Percentiles rank a stretch among this genome's conserved stretches.
These are phyloP conservation scores for Kluyveromyces marxianus DNA, from an alignment of 1,139 yeast species.

Conservation along the genomic window DNA sequence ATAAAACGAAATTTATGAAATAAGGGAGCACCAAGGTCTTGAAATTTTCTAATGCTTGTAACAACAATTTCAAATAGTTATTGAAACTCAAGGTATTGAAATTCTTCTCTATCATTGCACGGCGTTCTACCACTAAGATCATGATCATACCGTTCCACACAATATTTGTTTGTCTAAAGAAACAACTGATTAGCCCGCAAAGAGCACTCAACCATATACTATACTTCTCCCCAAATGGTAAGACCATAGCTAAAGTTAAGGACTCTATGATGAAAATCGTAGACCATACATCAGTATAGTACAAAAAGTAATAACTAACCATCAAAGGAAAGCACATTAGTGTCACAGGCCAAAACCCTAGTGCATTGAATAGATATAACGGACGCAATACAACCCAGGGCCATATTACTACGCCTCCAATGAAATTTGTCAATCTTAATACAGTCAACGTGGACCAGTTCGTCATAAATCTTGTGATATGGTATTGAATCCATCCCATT, in stretches of 20 bases:
- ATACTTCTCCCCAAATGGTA: constrained; percentile 29
- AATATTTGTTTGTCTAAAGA: constrained; percentile 85
- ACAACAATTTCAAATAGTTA: constrained; percentile 33
- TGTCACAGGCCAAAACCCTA: constrained; percentile 42
- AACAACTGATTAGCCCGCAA: constrained; percentile 50
- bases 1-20: constrained; percentile 42
- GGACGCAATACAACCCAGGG: constrained; percentile 38
- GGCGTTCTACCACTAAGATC: constrained; percentile 47
- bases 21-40: constrained; percentile 42
- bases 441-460: constrained; percentile 35
- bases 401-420: constrained; percentile 54
- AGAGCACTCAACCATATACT: constrained; percentile 36
- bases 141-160: constrained; percentile 72
- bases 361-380: constrained; percentile 32
- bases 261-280: constrained; percentile 55
- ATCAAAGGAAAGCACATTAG: constrained; percentile 61
- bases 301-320: constrained; percentile 64
- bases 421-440: constrained; percentile 50
- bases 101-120: constrained; percentile 35
- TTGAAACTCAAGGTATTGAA: constrained; percentile 33
- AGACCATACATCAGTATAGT: constrained; percentile 93
- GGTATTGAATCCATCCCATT: constrained; percentile 46
- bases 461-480: constrained; percentile 26
- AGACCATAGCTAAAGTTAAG: constrained; percentile 34
- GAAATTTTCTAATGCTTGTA: constrained; percentile 33